Evolutionary conservation across 345 rosid genomes (phyloP).

Genomic region (Sonneratia alba): DNA sequence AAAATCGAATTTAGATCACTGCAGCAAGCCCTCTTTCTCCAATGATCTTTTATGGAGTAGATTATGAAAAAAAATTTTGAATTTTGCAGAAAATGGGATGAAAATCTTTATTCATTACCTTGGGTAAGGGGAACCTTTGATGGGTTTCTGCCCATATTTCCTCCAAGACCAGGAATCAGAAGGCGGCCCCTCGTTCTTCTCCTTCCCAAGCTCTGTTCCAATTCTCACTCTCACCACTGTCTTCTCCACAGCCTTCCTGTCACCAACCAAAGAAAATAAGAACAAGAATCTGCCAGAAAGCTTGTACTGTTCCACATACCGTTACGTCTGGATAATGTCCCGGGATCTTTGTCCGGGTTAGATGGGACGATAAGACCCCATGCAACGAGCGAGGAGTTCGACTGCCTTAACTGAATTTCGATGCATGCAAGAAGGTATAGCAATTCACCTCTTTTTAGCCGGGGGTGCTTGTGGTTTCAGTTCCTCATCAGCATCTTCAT

Average conservation of each 20-base stretch:
- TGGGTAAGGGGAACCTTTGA: conserved; percentile 65
- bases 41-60: no score
- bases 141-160: conserved; percentile 66
- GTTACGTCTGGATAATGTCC: neutral
- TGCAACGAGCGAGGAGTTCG: neutral
- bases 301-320: neutral
- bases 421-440: neutral
- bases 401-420: neutral
- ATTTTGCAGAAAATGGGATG: neutral
- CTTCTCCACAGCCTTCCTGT: conserved; percentile 52
- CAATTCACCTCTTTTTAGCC: conserved; percentile 39
- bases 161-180: conserved; percentile 77
- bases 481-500: conserved; percentile 22
- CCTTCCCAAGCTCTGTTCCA: conserved; percentile 37
- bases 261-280: neutral
- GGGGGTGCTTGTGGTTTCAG: conserved; percentile 28
- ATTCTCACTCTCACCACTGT: conserved; percentile 43
- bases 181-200: conserved; percentile 56
- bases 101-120: conserved; percentile 20
- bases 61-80: no score
- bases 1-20: no score
- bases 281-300: no score
- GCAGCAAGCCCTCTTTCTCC: neutral
- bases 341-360: no score
- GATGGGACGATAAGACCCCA: neutral